These are phyloP conservation scores for Termitomyces sp. DNA, from an alignment of 1,284 basidiomycete genomes.

Conservation along the genomic window DNA sequence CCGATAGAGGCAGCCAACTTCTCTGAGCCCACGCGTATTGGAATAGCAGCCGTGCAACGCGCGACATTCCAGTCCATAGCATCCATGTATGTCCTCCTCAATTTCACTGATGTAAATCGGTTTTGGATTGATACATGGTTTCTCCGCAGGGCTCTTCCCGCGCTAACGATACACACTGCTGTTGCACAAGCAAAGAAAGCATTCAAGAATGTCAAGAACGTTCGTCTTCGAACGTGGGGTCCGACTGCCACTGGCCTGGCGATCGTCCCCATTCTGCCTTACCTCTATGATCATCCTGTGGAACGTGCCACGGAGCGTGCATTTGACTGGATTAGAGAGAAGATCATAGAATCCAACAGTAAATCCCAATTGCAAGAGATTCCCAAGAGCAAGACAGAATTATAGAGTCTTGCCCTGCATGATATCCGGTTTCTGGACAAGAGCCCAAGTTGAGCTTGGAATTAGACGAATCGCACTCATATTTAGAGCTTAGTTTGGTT, in stretches of 20 bases:
- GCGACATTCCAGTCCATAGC: slow-evolving; percentile 86
- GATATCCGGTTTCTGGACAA: background rate
- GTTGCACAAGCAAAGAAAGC: slow-evolving; percentile 76
- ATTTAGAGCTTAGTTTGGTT: background rate
- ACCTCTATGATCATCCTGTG: slow-evolving; percentile 82
- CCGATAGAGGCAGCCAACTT: slow-evolving; percentile 72
- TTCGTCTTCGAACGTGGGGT: slow-evolving; percentile 70
- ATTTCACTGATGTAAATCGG: background rate
- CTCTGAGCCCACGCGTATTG: slow-evolving; percentile 70
- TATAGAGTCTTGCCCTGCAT: slow-evolving; percentile 11
- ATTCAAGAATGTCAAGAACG: slow-evolving; percentile 62
- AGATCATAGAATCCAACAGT: slow-evolving; percentile 34
- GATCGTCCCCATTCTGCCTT: slow-evolving; percentile 77
- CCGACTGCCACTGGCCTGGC: slow-evolving; percentile 78
- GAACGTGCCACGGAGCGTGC: slow-evolving; percentile 58
- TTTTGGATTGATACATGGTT: slow-evolving; percentile 3
- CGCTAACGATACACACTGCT: slow-evolving; percentile 81
- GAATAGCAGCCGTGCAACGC: slow-evolving; percentile 70
- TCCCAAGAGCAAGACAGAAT: slow-evolving; percentile 25
- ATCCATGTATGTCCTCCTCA: slow-evolving; percentile 56
- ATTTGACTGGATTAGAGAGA: slow-evolving; percentile 64
- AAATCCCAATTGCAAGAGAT: slow-evolving; percentile 11
- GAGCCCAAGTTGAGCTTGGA: background rate
- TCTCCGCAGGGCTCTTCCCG: slow-evolving; percentile 60
- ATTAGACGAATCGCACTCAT: background rate